Conservation (phyloP, 2,329 filamentous ascomycete species). For the Dactylellina cionopaga region DNA sequence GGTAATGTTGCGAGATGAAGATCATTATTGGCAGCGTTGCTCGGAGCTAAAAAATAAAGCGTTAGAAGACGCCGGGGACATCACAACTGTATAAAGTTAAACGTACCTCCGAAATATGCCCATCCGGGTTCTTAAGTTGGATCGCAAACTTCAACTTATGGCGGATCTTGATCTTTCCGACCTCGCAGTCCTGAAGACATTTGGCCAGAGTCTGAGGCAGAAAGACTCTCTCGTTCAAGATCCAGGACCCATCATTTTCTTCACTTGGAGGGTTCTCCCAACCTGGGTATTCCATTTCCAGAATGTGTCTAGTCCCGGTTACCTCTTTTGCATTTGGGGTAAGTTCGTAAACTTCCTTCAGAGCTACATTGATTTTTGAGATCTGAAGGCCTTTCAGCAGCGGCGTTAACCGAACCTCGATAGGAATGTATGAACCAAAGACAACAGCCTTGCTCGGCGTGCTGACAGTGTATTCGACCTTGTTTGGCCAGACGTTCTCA, state of each 20-base stretch:
- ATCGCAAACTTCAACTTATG: slow-evolving; percentile 94
- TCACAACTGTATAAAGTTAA: background rate
- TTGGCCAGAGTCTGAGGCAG: slow-evolving; percentile 82
- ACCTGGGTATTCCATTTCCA: slow-evolving; percentile 31
- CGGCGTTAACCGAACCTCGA: slow-evolving; percentile 88
- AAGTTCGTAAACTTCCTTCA: slow-evolving; percentile 81
- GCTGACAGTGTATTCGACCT: slow-evolving; percentile 93
- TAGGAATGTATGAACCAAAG: slow-evolving; percentile 84
- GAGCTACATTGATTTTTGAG: slow-evolving; percentile 80
- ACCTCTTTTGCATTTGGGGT: slow-evolving; percentile 61
- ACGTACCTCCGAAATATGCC: slow-evolving; percentile 85
- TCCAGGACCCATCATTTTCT: slow-evolving; percentile 63
- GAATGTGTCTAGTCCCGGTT: slow-evolving; percentile 34
- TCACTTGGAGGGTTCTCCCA: slow-evolving; percentile 59
- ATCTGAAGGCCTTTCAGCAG: slow-evolving; percentile 87
- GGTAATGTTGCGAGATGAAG: slow-evolving; percentile 93
- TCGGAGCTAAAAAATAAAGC: slow-evolving; percentile 69
- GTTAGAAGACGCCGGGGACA: background rate
- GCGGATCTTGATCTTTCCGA: slow-evolving; percentile 86
- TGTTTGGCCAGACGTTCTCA: slow-evolving; percentile 97
- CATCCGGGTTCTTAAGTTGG: slow-evolving; percentile 92
- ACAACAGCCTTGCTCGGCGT: slow-evolving; percentile 94
- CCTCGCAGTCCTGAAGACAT: slow-evolving; percentile 90
- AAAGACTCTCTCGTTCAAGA: slow-evolving; percentile 70
- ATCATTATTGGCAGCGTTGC: slow-evolving; percentile 90